phyloP scores from a whole-genome alignment of 2,329 filamentous ascomycete species.

The Aaosphaeria arxii region DNA sequence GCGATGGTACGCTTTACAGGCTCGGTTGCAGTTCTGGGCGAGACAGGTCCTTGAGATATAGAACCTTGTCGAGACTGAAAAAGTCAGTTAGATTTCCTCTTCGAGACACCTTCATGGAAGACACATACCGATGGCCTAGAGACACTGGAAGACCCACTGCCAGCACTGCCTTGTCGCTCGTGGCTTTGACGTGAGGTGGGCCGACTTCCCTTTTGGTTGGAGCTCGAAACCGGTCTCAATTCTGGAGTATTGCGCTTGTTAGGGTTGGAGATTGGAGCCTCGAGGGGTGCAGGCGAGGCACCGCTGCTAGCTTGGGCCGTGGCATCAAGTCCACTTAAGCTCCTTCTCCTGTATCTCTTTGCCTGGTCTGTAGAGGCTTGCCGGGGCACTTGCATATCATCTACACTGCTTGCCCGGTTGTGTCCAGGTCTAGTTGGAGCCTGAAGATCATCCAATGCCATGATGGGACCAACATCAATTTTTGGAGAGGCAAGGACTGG shows the following conservation, averaged over 20 bases:
- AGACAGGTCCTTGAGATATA: slow-evolving; percentile 7
- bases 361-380: slow-evolving; percentile 61
- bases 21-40: slow-evolving; percentile 26
- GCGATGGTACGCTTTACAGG: slow-evolving; percentile 41
- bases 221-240: slow-evolving; percentile 24
- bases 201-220: slow-evolving; percentile 25
- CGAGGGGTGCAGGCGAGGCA: slow-evolving; percentile 11
- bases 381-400: slow-evolving; percentile 67
- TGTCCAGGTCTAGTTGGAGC: slow-evolving; percentile 42
- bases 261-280: slow-evolving; percentile 8
- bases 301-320: slow-evolving; percentile 18
- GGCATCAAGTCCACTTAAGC: slow-evolving; percentile 65
- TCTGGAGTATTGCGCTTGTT: slow-evolving; percentile 17
- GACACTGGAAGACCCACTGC: slow-evolving; percentile 33
- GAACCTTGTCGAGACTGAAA: slow-evolving; percentile 22
- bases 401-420: slow-evolving; percentile 60
- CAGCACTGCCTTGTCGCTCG: slow-evolving; percentile 37
- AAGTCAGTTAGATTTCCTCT: no score
- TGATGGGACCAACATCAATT: slow-evolving; percentile 54
- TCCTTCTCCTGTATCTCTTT: slow-evolving; percentile 77
- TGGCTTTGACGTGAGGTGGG: slow-evolving; percentile 34
- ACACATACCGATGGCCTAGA: slow-evolving; percentile 31
- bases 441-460: slow-evolving; percentile 41
- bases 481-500: slow-evolving; percentile 51
- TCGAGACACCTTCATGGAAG: background rate